Evolutionary conservation across 495 filamentous ascomycete species (phyloP).

Genomic region (Chlorociboria aeruginascens): DNA sequence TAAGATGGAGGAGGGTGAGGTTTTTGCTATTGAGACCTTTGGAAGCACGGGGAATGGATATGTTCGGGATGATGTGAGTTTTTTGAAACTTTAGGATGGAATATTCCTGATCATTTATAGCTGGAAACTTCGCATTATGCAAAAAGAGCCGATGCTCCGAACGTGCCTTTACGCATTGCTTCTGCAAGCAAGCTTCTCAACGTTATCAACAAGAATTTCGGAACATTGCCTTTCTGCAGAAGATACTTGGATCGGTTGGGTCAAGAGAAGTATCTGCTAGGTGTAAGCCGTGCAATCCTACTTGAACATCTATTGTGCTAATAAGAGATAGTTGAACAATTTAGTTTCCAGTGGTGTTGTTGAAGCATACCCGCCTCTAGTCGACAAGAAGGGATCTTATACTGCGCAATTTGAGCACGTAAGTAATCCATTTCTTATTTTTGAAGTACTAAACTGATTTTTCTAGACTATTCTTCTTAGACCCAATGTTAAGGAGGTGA

Average conservation of each 20-base stretch:
- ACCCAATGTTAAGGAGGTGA: conserved; percentile 83
- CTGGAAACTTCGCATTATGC: conserved; percentile 71
- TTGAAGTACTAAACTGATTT: not conserved
- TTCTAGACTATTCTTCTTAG: conserved; percentile 71
- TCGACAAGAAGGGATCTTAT: conserved; percentile 89
- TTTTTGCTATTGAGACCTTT: conserved; percentile 90
- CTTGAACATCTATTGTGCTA: not conserved
- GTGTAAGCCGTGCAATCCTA: conserved; percentile 37
- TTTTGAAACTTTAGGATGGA: not conserved
- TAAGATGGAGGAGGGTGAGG: conserved; percentile 91
- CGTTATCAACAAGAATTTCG: conserved; percentile 88
- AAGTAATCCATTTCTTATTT: conserved; percentile 26
- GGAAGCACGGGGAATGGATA: conserved; percentile 84
- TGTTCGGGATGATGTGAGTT: conserved; percentile 60
- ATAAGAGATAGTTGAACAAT: conserved; percentile 50
- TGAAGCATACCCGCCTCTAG: conserved; percentile 78
- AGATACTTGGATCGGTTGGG: conserved; percentile 79
- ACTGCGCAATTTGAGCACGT: conserved; percentile 94
- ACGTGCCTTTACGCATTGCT: conserved; percentile 52
- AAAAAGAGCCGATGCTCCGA: conserved; percentile 47
- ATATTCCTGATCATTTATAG: conserved; percentile 20
- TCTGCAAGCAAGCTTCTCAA: conserved; percentile 74
- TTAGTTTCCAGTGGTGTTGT: conserved; percentile 75
- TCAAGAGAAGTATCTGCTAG: conserved; percentile 79
- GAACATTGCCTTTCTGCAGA: conserved; percentile 75